Evolutionary conservation across 208 protist species (phyloP).

Genomic region (Trypanosoma melophagium): DNA sequence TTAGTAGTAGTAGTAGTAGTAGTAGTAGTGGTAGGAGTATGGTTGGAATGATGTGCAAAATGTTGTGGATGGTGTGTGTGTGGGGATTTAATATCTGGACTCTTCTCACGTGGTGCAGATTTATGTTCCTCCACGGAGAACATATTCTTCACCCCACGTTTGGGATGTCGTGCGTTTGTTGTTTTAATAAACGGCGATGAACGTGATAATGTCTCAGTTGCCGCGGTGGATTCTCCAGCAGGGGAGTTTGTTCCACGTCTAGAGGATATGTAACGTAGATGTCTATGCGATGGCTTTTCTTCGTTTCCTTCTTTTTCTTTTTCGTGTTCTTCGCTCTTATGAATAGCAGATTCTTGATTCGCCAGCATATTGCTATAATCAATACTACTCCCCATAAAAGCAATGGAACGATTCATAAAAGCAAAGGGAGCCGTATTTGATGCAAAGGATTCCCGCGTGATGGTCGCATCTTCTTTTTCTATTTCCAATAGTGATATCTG

Average conservation of each 20-base stretch:
- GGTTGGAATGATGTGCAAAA: neutral
- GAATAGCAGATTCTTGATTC: too few relatives aligned
- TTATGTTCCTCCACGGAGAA: conserved; percentile 16
- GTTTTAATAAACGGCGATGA: neutral
- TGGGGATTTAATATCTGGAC: neutral
- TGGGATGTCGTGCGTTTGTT: neutral
- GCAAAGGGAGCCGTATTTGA: neutral
- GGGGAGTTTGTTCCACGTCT: neutral
- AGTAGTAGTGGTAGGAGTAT: neutral
- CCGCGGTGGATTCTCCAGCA: neutral
- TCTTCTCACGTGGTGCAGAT: neutral
- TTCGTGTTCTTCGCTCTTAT: neutral
- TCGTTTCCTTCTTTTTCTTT: neutral
- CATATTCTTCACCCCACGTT: conserved; percentile 11
- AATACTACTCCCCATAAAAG: conserved; percentile 19
- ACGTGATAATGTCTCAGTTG: neutral
- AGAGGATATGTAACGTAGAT: neutral
- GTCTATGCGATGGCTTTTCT: neutral
- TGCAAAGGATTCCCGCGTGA: neutral
- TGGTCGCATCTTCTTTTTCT: too few relatives aligned
- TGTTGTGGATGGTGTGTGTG: neutral
- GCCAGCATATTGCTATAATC: neutral
- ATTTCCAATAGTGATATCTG: too few relatives aligned
- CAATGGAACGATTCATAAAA: conserved; percentile 1
- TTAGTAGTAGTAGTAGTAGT: too few relatives aligned